phyloP scores from a whole-genome alignment of 768 basidiomycete genomes.

The Asterophora parasitica region DNA sequence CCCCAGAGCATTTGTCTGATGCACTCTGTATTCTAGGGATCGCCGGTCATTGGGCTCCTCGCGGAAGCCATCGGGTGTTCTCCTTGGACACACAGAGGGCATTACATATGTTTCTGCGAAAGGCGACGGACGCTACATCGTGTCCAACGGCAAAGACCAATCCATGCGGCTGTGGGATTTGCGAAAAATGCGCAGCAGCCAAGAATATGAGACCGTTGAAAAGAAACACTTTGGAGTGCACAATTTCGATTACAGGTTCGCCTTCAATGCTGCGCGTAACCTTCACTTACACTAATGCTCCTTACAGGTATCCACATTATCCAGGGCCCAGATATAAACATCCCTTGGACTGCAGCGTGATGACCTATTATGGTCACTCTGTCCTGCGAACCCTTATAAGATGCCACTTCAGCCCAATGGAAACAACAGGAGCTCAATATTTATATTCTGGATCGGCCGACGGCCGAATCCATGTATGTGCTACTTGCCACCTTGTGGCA shows the following conservation, averaged over 20 bases:
- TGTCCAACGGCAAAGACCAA: conserved; percentile 97
- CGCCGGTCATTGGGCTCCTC: conserved; percentile 50
- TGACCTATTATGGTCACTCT: conserved; percentile 91
- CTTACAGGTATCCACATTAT: conserved; percentile 56
- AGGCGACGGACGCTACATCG: conserved; percentile 92
- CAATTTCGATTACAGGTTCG: conserved; percentile 82
- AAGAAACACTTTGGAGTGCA: conserved; percentile 48
- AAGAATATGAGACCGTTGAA: conserved; percentile 57
- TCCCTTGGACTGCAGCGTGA: conserved; percentile 88
- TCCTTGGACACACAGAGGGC: conserved; percentile 95
- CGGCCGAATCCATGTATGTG: conserved; percentile 73
- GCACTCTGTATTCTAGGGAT: conserved; percentile 34
- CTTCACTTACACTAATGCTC: neutral
- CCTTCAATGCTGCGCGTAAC: conserved; percentile 1
- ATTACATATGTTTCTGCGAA: conserved; percentile 94
- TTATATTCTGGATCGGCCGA: conserved; percentile 92
- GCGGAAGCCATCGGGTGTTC: conserved; percentile 82
- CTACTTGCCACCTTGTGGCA: conserved; percentile 2
- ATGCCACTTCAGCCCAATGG: conserved; percentile 91
- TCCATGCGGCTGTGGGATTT: conserved; percentile 89
- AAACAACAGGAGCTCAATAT: conserved; percentile 90
- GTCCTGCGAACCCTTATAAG: conserved; percentile 91
- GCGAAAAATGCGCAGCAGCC: conserved; percentile 80
- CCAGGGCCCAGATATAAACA: conserved; percentile 65
- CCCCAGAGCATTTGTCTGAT: conserved; percentile 34